A percentile compares a stretch with the other conserved stretches of the same genome.
Conservation (phyloP, 2,329 filamentous ascomycete genomes). For the Tolypocladium cylindrosporum region DNA sequence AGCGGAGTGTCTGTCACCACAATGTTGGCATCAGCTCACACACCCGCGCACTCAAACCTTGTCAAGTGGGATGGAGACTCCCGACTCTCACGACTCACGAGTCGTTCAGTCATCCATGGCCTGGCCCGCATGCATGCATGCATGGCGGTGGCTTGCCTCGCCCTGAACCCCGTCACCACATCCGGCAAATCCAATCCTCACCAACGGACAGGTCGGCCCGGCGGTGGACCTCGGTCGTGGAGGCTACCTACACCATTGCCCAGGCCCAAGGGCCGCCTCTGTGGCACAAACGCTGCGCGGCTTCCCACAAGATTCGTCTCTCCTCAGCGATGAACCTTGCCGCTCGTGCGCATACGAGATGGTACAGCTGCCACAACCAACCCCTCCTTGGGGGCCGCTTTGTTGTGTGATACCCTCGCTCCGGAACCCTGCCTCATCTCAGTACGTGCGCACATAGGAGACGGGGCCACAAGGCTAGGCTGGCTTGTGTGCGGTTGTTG, state of each 20-base stretch:
- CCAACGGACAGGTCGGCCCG: background rate
- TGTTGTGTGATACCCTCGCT: constrained; percentile 3
- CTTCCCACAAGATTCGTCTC: constrained; percentile 15
- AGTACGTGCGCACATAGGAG: background rate
- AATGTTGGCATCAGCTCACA: background rate
- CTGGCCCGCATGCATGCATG: background rate
- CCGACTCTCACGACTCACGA: background rate
- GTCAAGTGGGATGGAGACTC: background rate
- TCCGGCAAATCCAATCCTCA: background rate
- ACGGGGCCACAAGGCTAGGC: background rate
- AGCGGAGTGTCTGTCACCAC: background rate
- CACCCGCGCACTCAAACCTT: background rate
- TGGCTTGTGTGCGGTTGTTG: background rate
- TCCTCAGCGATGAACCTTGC: constrained; percentile 5
- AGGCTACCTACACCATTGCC: background rate
- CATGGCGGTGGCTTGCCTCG: background rate
- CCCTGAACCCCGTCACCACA: background rate
- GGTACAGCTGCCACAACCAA: constrained; percentile 1
- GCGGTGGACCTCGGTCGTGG: background rate
- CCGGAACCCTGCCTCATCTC: constrained; percentile 10
- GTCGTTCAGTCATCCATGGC: background rate
- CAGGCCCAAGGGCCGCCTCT: background rate
- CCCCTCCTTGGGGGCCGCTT: constrained; percentile 1
- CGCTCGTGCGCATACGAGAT: constrained; percentile 2
- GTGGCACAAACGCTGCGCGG: constrained; percentile 15